Evolutionary conservation across 768 basidiomycete genomes (phyloP), one percentile per base, ranked within the genome.

Genomic region (Hortiboletus campestris): DNA sequence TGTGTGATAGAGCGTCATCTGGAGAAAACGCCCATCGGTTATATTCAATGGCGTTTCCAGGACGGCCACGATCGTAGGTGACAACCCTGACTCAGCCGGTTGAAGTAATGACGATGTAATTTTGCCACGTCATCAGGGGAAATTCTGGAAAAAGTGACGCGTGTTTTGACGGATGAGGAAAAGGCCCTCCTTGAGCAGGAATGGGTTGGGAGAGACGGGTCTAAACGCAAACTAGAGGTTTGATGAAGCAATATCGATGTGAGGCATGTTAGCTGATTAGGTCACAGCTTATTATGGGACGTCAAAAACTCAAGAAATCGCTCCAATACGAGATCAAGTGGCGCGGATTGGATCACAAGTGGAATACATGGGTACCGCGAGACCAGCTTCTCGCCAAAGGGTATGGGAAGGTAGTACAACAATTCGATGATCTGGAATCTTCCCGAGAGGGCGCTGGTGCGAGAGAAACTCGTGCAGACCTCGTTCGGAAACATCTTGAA

Each of bases 11-110:
- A 96, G 70, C 88, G 84, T 64, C 95, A 98, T 76, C 72, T 98
- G 42, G 94, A 96, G 74, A 97, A 98, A 77, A 96, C 94, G 6
- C 92, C 96, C 25, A 91, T 95, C 57, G 89, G 88, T 51, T 98
- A 98, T 68, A 97, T 98, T 65, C 94, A 97, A 76, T 98, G 95
- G 95, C 89, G 95, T 64, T 98, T 94, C 84, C 95, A 98, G 70
- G 95, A 97, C 72, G 96, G 95, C 46, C 90, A 96, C 73, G 95
- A 98, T 80, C 89, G 94, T 90, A 70, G 61, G 85, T 78, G 55
- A 55, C 58, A 39, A 68, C 44, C 25, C 25, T 57, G 11, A 53
- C 17, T 61, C 41, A 53, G 49, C 59, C 34, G 43, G 17, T 31
- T 46, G 57, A 60, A 22, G 34, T 40, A 51, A 19, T 46, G 57